Conservation (phyloP, 2,329 filamentous ascomycete genomes). For the Colletotrichum karsti region DNA sequence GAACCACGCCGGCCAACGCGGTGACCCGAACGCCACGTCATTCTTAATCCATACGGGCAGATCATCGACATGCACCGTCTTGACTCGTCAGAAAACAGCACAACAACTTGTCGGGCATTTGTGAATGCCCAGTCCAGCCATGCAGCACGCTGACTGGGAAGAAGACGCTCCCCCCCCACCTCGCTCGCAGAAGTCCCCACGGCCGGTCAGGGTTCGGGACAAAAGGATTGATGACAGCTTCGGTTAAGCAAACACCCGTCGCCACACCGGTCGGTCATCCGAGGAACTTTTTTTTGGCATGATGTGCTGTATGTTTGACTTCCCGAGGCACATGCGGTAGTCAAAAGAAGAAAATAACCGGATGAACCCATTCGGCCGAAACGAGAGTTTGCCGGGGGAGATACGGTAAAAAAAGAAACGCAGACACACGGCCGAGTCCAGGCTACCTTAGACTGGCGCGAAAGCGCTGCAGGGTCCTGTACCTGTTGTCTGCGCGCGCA, state of each 20-base stretch:
- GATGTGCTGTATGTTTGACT: background rate
- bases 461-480: background rate
- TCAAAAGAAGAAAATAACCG: background rate
- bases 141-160: background rate
- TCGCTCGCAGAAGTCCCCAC: background rate
- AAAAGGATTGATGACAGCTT: background rate
- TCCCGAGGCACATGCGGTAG: background rate
- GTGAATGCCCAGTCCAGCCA: background rate
- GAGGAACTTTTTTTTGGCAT: background rate
- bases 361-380: background rate
- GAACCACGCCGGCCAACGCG: background rate
- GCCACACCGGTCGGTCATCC: background rate
- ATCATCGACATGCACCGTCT: background rate
- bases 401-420: background rate
- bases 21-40: background rate
- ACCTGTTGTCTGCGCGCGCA: background rate
- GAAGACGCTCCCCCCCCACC: background rate
- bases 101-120: background rate
- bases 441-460: background rate
- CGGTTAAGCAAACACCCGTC: background rate
- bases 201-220: background rate
- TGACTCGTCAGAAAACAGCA: background rate
- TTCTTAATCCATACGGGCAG: background rate
- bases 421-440: background rate
- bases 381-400: background rate